Evolutionary conservation across 352 stramenopile genomes (phyloP), one percentile per base, ranked within the genome.

Genomic region (Pseudoperonospora humuli): DNA sequence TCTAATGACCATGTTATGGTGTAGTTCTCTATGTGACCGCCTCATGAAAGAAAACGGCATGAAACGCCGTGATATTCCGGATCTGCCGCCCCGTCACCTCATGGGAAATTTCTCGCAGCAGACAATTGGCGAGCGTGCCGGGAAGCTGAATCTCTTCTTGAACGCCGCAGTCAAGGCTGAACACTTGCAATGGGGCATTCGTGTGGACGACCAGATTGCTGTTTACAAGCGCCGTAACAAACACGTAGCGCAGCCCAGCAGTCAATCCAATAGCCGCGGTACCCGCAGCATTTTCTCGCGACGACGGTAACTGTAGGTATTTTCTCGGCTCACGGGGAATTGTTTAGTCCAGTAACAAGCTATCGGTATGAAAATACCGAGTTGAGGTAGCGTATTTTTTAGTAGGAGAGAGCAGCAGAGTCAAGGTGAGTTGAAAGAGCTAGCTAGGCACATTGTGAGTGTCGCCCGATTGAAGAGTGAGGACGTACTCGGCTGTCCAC

Each of bases 211-310:
- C 60, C 74, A 85, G 45, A 91, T 91, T 35, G 76, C 78, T 23
- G 81, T 93, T 13, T 93, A 93, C 75, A 93, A 93, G 70, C 81
- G 78, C 34, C 78, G 81, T 40, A 82, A 91, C 50, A 93, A 93
- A 71, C 67, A 67, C 34, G 51, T 34, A 7, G 62, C 61, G 26
- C 64, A 61, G 41, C 61, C 51, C 45, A 71, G 54, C 57, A 69
- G 59, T 28, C 45, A 65, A 24, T 33, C 50, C 18, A 52, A 36
- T 37, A 67, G 44, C 38, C 64, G 67, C 26, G 59, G 60, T 39
- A 69, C 62, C 48, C 67, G 76, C 45, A 73, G 66, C 50, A 61
- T 89, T 31, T 89, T 89, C 48, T 76, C 63, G 29, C 76, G 74
- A 49, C 69, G 74, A 61, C 69, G 72, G 72, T 89, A 85, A 71